Base-by-base conservation (phyloP, 345 rosid genomes). In the Ailanthus altissimus region DNA sequence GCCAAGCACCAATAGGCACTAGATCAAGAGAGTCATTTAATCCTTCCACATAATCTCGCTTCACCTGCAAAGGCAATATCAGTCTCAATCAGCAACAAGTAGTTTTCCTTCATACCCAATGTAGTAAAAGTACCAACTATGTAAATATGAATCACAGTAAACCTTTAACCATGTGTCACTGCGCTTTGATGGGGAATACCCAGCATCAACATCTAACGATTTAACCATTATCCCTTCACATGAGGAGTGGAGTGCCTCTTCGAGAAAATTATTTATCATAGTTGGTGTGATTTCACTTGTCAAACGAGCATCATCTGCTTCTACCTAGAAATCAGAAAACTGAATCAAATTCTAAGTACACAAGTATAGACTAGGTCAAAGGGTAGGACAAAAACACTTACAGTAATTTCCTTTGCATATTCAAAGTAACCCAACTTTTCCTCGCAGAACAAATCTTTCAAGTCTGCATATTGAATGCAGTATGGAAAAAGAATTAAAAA, bases 1-100 rank as follows among this genome's bases (percentile, higher is more conserved):
- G 91, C 98, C 98, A 91, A 70, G 97, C 97, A 70, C 97, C 98
- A 57, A 94, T 94, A 13, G 98, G 94, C 75, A 94, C 94, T 83
- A 94, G 87, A 88, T 92, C 98, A 81, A 94, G 89, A 47, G 97
- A 87, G 78, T 92, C 98, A 56, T 84, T 83, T 71, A 94, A 67
- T 70, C 92, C 97, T 51, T 90, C 94, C 54, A 92, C 87, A 83
- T 94, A 92, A 80, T 94, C 98, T 77, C 92, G 92, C 82, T 94
- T 94, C 46, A 94, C 93, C 98, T 92, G 80, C 72, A 78, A 81
- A 76, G 67, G 73, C 61, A 77, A 61, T 67, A 25, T 36, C 72
- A 72, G 69, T 56, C 36, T n/a, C 66, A 64, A 62, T 78, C 23
- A 20, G 36, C 51, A 50, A 26, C 15, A 20, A 9, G 28, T 21